These are phyloP conservation scores for Penicillium sp. DNA, from an alignment of 2,329 filamentous ascomycete species.

Conservation along the genomic window DNA sequence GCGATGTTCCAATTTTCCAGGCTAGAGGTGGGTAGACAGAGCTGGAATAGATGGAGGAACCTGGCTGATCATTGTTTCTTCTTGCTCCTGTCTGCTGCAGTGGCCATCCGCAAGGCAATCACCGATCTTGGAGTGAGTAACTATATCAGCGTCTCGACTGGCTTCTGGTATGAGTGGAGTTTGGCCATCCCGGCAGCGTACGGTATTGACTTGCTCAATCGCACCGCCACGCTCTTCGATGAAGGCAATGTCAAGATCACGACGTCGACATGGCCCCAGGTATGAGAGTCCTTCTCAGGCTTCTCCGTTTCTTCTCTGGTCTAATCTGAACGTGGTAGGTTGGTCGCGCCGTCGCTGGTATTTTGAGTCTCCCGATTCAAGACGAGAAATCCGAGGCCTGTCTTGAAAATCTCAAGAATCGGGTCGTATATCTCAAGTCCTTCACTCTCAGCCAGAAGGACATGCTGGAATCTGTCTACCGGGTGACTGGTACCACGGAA, in stretches of 20 bases:
- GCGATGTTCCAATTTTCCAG: slow-evolving; percentile 9
- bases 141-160: slow-evolving; percentile 30
- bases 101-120: slow-evolving; percentile 9
- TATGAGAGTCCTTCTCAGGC: slow-evolving; percentile 38
- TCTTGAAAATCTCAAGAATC: slow-evolving; percentile 18
- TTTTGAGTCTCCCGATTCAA: slow-evolving; percentile 43
- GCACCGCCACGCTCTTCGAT: slow-evolving; percentile 47
- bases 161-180: slow-evolving; percentile 52
- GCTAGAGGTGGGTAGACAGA: slow-evolving; percentile 5
- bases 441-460: slow-evolving; percentile 26
- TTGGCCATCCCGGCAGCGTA: slow-evolving; percentile 35
- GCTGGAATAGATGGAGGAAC: not conserved
- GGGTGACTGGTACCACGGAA: slow-evolving; percentile 25
- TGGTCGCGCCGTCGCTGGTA: slow-evolving; percentile 49
- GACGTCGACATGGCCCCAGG: slow-evolving; percentile 36
- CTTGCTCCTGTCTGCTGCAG: not conserved
- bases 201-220: slow-evolving; percentile 48
- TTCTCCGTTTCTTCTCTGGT: slow-evolving; percentile 33
- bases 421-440: slow-evolving; percentile 19
- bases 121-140: slow-evolving; percentile 25
- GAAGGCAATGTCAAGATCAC: slow-evolving; percentile 57
- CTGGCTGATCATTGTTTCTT: not conserved
- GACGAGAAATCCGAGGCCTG: slow-evolving; percentile 5
- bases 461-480: slow-evolving; percentile 28
- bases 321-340: slow-evolving; percentile 41